Evolutionary conservation across 2,329 filamentous ascomycete species (phyloP), one percentile per base, ranked within the genome.

Genomic region (Mariannaea elegans): DNA sequence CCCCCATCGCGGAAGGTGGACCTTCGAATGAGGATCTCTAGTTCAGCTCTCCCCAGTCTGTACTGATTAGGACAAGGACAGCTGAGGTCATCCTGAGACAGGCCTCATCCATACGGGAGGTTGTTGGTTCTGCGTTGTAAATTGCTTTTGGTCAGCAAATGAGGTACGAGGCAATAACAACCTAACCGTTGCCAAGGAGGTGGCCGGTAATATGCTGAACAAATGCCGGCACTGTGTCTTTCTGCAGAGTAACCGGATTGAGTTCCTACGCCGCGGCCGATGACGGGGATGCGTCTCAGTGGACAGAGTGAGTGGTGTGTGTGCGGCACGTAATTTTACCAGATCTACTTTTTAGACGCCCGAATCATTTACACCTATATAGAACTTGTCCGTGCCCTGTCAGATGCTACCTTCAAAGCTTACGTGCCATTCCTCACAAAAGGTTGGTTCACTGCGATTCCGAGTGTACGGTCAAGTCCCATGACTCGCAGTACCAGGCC

Each of bases 51-150:
- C 38, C 38, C 23, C 3, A 18, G 45, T 10, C 38, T 23, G 16
- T 32, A 27, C 29, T 10, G 39, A 18, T 44, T 21, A 38, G 36
- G 29, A 38, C 34, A 24, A 39, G 54, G 39, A 45, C 41, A 27
- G 42, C 58, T 45, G 53, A 48, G 39, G 27, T 41, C 38, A 42
- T 52, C 49, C 59, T 59, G 54, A 62, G 59, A 56, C 54, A 42
- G 46, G 31, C 39, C 29, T 38, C 21, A 56, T 27, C 31, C 48
- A 14, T 38, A 4, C 32, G 49, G 38, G 46, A 62, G 44, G 16
- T 10, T 29, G n/a, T 44, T 42, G 36, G 38, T 51, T 42, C 38
- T 24, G 39, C 19, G 36, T 4, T 18, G 36, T 16, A 18, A 19
- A 41, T 41, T 41, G 38, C 38, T 41, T 23, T 41, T 41, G 14